Evolutionary conservation across 2,329 filamentous ascomycete genomes (phyloP).

Genomic region (Lachnellula occidentalis): DNA sequence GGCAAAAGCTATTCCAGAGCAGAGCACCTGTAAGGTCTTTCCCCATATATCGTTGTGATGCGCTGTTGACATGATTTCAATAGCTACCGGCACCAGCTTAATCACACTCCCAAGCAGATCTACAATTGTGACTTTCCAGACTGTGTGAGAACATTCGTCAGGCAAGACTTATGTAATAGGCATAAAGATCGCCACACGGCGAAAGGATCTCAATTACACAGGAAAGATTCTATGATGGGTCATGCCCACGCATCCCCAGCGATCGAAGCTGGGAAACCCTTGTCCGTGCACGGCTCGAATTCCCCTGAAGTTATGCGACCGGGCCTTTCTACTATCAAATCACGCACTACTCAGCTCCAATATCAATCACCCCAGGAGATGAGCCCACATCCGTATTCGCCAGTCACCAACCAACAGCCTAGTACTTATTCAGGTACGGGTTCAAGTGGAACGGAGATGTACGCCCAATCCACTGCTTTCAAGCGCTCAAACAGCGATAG

Average conservation of each 20-base stretch:
- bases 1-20: conserved; percentile 95
- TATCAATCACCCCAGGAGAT: conserved; percentile 30
- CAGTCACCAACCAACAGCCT: conserved; percentile 24
- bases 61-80: conserved; percentile 9
- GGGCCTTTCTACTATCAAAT: conserved; percentile 20
- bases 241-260: conserved; percentile 40
- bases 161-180: conserved; percentile 84
- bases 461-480: conserved; percentile 19
- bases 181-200: conserved; percentile 77
- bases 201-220: conserved; percentile 69
- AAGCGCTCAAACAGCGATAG: conserved; percentile 30
- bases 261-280: conserved; percentile 19
- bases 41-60: background rate
- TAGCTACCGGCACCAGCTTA: conserved; percentile 84
- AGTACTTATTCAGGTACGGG: conserved; percentile 24
- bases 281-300: conserved; percentile 22
- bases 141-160: conserved; percentile 85
- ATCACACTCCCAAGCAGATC: conserved; percentile 93
- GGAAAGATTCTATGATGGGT: conserved; percentile 60
- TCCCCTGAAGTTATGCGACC: conserved; percentile 30
- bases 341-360: conserved; percentile 24
- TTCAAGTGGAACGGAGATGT: conserved; percentile 23
- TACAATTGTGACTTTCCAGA: conserved; percentile 90
- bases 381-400: conserved; percentile 26
- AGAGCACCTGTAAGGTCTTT: conserved; percentile 72